Base-by-base conservation (phyloP, 768 basidiomycete genomes). In the Termitomyces bulborhizus region DNA sequence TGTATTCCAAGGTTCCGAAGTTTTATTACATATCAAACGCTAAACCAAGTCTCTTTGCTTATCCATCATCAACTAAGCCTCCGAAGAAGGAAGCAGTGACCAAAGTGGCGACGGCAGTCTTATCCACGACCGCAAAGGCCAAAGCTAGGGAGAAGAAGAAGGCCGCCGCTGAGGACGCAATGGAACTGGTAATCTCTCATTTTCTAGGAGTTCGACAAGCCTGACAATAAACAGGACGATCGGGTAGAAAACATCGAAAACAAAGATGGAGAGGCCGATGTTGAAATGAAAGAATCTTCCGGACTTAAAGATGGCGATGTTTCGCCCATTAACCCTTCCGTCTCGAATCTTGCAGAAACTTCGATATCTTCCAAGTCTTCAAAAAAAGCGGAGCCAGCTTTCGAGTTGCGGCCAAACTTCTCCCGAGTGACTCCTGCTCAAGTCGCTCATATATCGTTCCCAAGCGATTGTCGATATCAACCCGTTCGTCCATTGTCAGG, bases 101-200 rank as follows among this genome's bases (percentile, higher is more conserved):
- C 41, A 97, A 96, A 71, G 88, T 96, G 51, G 93, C 90, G 29
- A 87, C 94, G 13, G 97, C 95, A 36, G 95, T 99, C 11, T 79
- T 99, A 40, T 97, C 93, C 7, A 98, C 97, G 0, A 99, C 97
- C 1, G 96, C 94, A 0, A 96, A 93, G 69, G 93, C 90, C n/a
- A 93, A 92, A 68, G 94, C 94, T 1, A 81, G 97, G 60, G 93
- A 94, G 66, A 95, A 90, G 79, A 89, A 84, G 63, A 93, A 97
- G 71, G 91, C 89, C 43, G 89, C 83, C 41, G 85, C 83, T 3
- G 93, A 93, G 48, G 89, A 90, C 45, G 75, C 77, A 1, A 93
- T 94, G 85, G 91, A 96, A 21, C 79, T 83, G 48, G 93, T 94
- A 62, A 85, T 21, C 29, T 6, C 12, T 21, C 13, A 18, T 37